Base-by-base conservation (phyloP, 164 flowering plant species). In the Chimonanthus salicifolius region DNA sequence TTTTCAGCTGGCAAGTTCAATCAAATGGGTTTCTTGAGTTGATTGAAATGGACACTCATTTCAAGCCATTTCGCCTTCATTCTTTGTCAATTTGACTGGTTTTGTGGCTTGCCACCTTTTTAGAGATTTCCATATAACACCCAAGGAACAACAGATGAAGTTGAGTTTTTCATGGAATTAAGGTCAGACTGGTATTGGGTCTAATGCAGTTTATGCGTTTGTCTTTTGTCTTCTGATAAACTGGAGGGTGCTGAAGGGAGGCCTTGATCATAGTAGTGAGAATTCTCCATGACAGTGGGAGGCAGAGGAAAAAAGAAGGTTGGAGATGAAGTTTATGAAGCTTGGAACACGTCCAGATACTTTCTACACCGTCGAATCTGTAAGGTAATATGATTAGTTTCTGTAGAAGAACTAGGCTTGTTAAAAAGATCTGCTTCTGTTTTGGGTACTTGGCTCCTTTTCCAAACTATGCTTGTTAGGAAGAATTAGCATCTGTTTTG, bases 301-400 rank as follows among this genome's bases (percentile, higher is more conserved):
- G 5, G 5, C 60, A 54, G 16, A 43, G 49, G 33, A 69, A 6
- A 11, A 20, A 50, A 49, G 10, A 74, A 77, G 62, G 49, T 47
- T 58, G 84, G 84, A 74, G 76, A 95, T 95, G 99, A 95, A 95
- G 94, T 95, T 89, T 71, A 93, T 93, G 99, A 92, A 95, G 78
- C 90, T 95, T 68, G 99, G 99, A 73, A 90, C 92, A 76, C 87
- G 96, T 68, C 97, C 99, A 3, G 99, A 95, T 75, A 90, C 97
- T 72, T 95, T 95, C 85, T 85, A 86, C 78, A 88, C 94, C 20
- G 72, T 88, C 6, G 97, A 91, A 50, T 87, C 90, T 74, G 91
- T 92, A 46, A 95, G 99, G 99, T 93, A 78, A 74, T 77, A 64
- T 18, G 16, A 48, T 18, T 95, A 79, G 94, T 63, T 58, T 7